phyloP scores from a whole-genome alignment of 441 rosid species.

The Manihot esculenta region DNA sequence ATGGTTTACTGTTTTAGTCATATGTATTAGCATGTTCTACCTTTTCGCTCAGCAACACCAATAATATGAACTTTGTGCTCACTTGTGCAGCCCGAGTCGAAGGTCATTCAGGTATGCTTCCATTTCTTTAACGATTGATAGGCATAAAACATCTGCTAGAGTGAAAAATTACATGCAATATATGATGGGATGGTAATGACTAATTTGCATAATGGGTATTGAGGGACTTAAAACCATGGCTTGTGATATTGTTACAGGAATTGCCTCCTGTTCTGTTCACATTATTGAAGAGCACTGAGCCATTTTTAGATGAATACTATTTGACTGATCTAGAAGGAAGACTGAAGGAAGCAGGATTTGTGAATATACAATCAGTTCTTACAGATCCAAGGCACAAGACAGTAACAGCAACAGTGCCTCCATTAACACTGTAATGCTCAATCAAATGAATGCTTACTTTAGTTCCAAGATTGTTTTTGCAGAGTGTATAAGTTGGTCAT shows the following conservation, averaged over 20 bases:
- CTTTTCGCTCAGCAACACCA: neutral
- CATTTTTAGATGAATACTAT: slow-evolving; percentile 52
- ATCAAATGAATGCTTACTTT: neutral
- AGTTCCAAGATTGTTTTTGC: neutral
- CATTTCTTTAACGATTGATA: neutral
- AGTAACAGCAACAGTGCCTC: slow-evolving; percentile 46
- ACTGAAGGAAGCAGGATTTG: slow-evolving; percentile 45
- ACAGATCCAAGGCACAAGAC: slow-evolving; percentile 57
- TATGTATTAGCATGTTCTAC: neutral
- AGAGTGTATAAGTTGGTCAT: neutral
- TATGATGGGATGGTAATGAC: neutral
- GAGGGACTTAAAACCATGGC: neutral
- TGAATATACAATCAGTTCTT: slow-evolving; percentile 36
- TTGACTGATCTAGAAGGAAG: slow-evolving; percentile 52
- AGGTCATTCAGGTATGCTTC: slow-evolving; percentile 54
- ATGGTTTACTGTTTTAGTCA: slow-evolving; percentile 3
- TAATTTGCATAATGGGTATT: neutral
- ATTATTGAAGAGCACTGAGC: slow-evolving; percentile 60
- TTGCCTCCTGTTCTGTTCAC: slow-evolving; percentile 56
- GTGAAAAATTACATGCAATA: neutral
- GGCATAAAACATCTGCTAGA: neutral
- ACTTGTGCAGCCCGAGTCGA: slow-evolving; percentile 52
- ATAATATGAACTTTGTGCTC: slow-evolving; percentile 1
- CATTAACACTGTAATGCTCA: neutral
- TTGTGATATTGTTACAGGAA: slow-evolving; percentile 32